Evolutionary conservation across 2,329 filamentous ascomycete species (phyloP).

Genomic region (Cladosporium halotolerans): DNA sequence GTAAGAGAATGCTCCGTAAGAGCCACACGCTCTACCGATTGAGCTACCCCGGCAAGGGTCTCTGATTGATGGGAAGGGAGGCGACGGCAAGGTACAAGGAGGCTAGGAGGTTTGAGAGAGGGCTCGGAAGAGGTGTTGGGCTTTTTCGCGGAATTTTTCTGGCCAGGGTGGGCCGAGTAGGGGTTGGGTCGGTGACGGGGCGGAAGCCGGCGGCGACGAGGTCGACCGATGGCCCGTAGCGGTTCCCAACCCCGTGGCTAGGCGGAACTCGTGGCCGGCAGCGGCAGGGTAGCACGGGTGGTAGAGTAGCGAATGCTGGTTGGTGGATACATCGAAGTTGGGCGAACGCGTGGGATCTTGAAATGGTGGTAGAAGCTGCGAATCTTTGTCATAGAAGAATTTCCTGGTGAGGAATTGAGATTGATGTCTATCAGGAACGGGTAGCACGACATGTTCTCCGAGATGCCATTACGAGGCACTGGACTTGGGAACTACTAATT

Average conservation of each 20-base stretch:
- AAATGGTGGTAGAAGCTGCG: too few relatives aligned
- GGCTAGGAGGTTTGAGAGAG: background rate
- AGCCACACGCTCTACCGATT: slow-evolving; percentile 50
- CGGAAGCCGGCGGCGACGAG: background rate
- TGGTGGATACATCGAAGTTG: too few relatives aligned
- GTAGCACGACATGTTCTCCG: too few relatives aligned
- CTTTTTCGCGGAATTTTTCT: background rate
- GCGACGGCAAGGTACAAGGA: background rate
- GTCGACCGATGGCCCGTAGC: too few relatives aligned
- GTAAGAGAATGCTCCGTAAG: slow-evolving; percentile 29
- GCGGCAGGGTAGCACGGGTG: background rate
- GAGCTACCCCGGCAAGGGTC: slow-evolving; percentile 41
- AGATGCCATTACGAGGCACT: too few relatives aligned
- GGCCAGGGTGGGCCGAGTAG: background rate
- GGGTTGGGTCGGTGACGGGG: background rate
- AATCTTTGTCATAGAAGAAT: too few relatives aligned
- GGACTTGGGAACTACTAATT: too few relatives aligned
- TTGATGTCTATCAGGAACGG: too few relatives aligned
- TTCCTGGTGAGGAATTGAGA: too few relatives aligned
- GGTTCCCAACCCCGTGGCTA: too few relatives aligned
- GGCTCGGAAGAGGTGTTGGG: background rate
- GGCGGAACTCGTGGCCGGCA: background rate
- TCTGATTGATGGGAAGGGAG: background rate
- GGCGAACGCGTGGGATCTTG: too few relatives aligned
- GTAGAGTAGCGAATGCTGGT: too few relatives aligned